Conservation (phyloP, 305 asterid species). For the Fraxinus ornus region DNA sequence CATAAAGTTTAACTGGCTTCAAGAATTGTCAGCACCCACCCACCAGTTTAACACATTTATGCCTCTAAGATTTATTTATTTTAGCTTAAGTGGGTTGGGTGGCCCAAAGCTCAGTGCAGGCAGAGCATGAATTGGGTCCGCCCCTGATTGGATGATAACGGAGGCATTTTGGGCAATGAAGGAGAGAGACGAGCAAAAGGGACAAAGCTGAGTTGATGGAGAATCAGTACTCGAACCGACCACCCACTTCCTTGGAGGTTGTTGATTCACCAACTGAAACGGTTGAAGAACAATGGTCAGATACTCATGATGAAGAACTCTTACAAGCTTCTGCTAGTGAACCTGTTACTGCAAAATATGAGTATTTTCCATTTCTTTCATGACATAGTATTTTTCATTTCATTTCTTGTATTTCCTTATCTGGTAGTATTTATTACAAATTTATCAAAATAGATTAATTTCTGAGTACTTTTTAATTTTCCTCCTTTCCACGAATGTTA, state of each 20-base stretch:
- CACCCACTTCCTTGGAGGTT: slow-evolving; percentile 46
- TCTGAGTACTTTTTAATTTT: too few relatives aligned
- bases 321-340: slow-evolving; percentile 50
- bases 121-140: too few relatives aligned
- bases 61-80: too few relatives aligned
- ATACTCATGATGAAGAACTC: slow-evolving; percentile 66
- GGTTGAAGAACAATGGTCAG: slow-evolving; percentile 48
- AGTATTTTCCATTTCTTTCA: background rate
- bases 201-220: slow-evolving; percentile 55
- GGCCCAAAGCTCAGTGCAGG: too few relatives aligned
- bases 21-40: too few relatives aligned
- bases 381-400: background rate
- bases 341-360: slow-evolving; percentile 4
- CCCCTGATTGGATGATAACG: slow-evolving; percentile 54
- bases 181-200: slow-evolving; percentile 70
- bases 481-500: background rate
- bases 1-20: too few relatives aligned
- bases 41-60: too few relatives aligned
- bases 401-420: background rate
- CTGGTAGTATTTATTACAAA: background rate
- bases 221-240: slow-evolving; percentile 42
- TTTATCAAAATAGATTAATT: too few relatives aligned
- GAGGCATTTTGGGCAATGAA: slow-evolving; percentile 64
- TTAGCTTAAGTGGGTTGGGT: too few relatives aligned
- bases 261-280: slow-evolving; percentile 56